Evolutionary conservation across 2,329 filamentous ascomycete genomes (phyloP).

Genomic region (Lachnellula occidentalis): DNA sequence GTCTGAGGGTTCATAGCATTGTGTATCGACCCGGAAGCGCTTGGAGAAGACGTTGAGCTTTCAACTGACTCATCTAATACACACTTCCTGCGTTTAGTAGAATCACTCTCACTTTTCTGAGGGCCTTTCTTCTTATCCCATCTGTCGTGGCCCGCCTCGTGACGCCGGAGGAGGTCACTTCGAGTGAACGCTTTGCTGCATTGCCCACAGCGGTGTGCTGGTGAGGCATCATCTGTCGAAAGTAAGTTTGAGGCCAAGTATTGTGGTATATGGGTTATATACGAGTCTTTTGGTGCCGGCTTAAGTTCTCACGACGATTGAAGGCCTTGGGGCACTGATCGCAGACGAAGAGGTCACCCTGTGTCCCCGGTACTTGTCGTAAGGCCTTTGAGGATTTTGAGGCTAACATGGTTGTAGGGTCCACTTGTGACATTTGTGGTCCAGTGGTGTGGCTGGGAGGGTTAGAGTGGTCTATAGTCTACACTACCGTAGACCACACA

Average conservation of each 20-base stretch:
- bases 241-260: background rate
- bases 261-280: background rate
- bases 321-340: conserved; percentile 18
- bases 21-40: background rate
- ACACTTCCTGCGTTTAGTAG: conserved; percentile 14
- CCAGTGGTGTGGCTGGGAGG: background rate
- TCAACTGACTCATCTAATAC: background rate
- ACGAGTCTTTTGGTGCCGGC: conserved; percentile 24
- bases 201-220: conserved; percentile 20
- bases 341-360: conserved; percentile 11
- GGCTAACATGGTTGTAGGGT: background rate
- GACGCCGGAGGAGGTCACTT: conserved; percentile 23
- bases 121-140: conserved; percentile 16
- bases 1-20: background rate
- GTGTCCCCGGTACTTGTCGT: background rate
- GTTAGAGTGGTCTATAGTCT: background rate
- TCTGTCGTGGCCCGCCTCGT: conserved; percentile 22
- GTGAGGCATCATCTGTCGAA: conserved; percentile 14
- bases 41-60: background rate
- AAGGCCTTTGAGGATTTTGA: background rate
- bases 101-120: background rate
- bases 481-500: background rate
- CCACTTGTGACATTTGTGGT: background rate
- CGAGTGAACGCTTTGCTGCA: conserved; percentile 24
- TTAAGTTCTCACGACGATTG: conserved; percentile 24